phyloP scores from a whole-genome alignment of 148 eudicot genomes.

The Drosera capensis region DNA sequence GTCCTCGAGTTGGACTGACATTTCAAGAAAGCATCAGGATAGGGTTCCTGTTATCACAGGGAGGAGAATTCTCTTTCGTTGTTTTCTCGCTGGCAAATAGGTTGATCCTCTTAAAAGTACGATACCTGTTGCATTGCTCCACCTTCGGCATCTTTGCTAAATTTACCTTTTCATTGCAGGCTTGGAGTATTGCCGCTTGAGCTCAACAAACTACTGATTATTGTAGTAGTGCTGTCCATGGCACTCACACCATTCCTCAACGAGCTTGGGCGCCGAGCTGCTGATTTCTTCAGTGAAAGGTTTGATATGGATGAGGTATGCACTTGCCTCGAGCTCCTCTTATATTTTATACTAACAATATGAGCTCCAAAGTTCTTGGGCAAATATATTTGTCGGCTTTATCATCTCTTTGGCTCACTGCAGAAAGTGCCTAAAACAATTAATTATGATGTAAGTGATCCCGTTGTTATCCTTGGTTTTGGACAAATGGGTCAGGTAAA shows the following conservation, averaged over 20 bases:
- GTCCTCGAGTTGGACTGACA: constrained; percentile 92
- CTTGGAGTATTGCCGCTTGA: constrained; percentile 96
- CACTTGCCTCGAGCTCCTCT: constrained; percentile 1
- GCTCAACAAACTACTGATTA: constrained; percentile 91
- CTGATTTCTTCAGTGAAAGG: constrained; percentile 58
- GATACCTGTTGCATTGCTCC: too few relatives aligned
- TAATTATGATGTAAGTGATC: constrained; percentile 68
- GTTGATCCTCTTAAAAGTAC: constrained; percentile 19
- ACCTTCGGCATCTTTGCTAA: constrained; percentile 1
- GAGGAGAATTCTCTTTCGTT: constrained; percentile 95
- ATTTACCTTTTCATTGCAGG: constrained; percentile 21
- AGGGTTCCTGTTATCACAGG: constrained; percentile 91
- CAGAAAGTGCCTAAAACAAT: constrained; percentile 45
- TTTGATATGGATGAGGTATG: constrained; percentile 53
- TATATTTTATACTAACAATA: neutral
- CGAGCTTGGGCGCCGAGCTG: constrained; percentile 79
- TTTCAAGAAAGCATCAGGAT: constrained; percentile 84
- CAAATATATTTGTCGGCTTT: too few relatives aligned
- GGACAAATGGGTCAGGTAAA: constrained; percentile 96
- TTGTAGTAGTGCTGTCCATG: constrained; percentile 96
- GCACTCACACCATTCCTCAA: constrained; percentile 83
- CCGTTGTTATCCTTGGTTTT: constrained; percentile 93
- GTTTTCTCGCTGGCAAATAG: constrained; percentile 93
- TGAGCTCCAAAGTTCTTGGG: neutral
- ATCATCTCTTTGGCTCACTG: too few relatives aligned